Evolutionary conservation across 2,329 filamentous ascomycete genomes (phyloP), one percentile per base, ranked within the genome.

Genomic region (Seiridium unicorne): DNA sequence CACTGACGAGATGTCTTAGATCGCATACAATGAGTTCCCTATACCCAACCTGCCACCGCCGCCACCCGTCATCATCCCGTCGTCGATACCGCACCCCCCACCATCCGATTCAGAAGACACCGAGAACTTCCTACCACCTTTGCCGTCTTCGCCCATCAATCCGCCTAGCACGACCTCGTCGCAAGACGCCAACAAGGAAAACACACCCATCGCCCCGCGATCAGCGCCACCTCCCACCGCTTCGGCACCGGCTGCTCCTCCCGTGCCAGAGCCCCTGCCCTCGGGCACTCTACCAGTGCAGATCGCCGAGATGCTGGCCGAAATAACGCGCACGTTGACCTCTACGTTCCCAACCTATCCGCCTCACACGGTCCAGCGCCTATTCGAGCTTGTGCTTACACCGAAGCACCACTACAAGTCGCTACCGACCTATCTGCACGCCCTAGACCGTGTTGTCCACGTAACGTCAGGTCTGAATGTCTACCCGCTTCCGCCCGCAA

Each of bases 331-430:
- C 5, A 87, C 88, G 13, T 79, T 97, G 44, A 80, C 76, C 55
- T 81, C 79, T 3, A 84, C 84, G 65, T 99, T 99, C 74, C 72
- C 84, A 31, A 79, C 81, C 3, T 85, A 90, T 67, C 94, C 95
- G 1, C 95, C 95, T 0, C 92, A 98, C 73, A 98, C 95, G 3
- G 85, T 97, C 63, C 95, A 99, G 76, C 90, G 95, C 44, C 84
- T 99, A 31, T 87, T 93, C 31, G 95, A 99, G 79, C 88, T 98
- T 36, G 80, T 97, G 4, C 81, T 96, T 42, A 77, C 82, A 34
- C 95, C 95, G 1, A 89, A 81, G 62, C 82, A 83, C 59, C 90
- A 97, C 75, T 97, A 98, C 78, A 87, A 85, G 62, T 90, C 88
- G 57, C 83, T 98, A 3, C 87, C 91, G 1, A 84, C 93, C 9